These are phyloP conservation scores for Jaltomata sinuosa DNA, from an alignment of 257 asterid species.

Conservation along the genomic window DNA sequence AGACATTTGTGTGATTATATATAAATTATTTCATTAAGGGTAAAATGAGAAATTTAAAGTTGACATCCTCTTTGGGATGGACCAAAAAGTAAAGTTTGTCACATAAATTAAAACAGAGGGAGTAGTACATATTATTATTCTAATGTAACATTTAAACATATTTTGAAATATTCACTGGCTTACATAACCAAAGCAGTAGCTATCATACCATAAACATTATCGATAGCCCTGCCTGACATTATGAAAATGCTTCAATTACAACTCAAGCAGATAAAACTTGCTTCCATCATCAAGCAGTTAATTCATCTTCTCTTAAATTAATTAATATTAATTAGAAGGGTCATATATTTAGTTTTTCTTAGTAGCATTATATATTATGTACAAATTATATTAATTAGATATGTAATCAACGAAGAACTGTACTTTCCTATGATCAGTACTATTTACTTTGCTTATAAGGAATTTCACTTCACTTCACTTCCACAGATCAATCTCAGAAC, in stretches of 20 bases:
- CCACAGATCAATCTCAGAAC: constrained; percentile 43
- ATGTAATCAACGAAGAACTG: background rate
- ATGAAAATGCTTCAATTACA: constrained; percentile 3
- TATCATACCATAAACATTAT: background rate
- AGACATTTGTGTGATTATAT: too few species aligned
- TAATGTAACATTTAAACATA: constrained; percentile 4
- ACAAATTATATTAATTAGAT: background rate
- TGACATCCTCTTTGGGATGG: background rate
- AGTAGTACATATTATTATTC: background rate
- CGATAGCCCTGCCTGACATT: background rate
- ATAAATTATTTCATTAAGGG: too few species aligned
- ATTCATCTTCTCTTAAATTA: background rate
- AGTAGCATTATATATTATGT: constrained; percentile 13
- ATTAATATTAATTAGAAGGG: background rate
- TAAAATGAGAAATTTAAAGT: too few species aligned
- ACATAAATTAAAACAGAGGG: background rate
- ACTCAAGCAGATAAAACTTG: background rate
- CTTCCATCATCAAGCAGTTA: background rate
- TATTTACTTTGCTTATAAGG: background rate
- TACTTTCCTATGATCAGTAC: constrained; percentile 7
- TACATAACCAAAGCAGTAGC: constrained; percentile 21
- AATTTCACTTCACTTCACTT: constrained; percentile 18
- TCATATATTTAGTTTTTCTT: background rate
- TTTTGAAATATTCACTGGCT: constrained; percentile 16
- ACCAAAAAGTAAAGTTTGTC: background rate